A percentile compares a stretch with the other conserved stretches of the same genome.
phyloP scores from a whole-genome alignment of 73 alveolate genomes.

The Diophrys appendiculata region DNA sequence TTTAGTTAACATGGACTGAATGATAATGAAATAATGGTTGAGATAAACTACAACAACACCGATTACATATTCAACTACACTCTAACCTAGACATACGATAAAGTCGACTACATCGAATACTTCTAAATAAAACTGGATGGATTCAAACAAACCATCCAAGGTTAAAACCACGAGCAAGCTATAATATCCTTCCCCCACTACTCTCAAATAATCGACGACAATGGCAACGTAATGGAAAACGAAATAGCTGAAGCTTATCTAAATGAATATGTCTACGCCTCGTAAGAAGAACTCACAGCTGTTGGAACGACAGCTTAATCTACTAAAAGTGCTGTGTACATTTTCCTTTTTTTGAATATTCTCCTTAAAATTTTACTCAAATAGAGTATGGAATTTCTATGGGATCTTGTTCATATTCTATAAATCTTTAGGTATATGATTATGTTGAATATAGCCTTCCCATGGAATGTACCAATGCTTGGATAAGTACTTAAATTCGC shows the following conservation, averaged over 20 bases:
- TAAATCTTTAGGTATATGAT: slow-evolving; percentile 27
- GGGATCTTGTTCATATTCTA: slow-evolving; percentile 45
- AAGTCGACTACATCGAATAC: not conserved
- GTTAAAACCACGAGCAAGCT: not conserved
- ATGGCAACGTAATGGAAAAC: not conserved
- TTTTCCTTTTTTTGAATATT: slow-evolving; percentile 1
- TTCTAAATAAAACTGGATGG: too few relatives aligned
- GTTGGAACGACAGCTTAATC: slow-evolving; percentile 4
- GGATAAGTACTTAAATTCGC: slow-evolving; percentile 14
- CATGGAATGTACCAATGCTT: slow-evolving; percentile 9
- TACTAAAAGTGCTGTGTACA: slow-evolving; percentile 3
- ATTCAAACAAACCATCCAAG: not conserved
- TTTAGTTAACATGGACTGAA: too few relatives aligned
- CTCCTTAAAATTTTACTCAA: not conserved
- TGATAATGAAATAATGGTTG: too few relatives aligned
- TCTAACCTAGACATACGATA: not conserved
- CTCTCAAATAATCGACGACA: not conserved
- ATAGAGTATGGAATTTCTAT: slow-evolving; percentile 15
- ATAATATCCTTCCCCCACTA: too few relatives aligned
- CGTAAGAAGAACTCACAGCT: not conserved
- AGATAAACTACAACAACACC: too few relatives aligned
- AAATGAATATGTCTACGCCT: not conserved
- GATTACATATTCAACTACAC: not conserved
- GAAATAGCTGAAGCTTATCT: not conserved
- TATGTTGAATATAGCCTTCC: slow-evolving; percentile 24